Percentiles rank a stretch among this genome's conserved stretches.
phyloP scores from a whole-genome alignment of 73 alveolate species.

The Effrenium voratum region DNA sequence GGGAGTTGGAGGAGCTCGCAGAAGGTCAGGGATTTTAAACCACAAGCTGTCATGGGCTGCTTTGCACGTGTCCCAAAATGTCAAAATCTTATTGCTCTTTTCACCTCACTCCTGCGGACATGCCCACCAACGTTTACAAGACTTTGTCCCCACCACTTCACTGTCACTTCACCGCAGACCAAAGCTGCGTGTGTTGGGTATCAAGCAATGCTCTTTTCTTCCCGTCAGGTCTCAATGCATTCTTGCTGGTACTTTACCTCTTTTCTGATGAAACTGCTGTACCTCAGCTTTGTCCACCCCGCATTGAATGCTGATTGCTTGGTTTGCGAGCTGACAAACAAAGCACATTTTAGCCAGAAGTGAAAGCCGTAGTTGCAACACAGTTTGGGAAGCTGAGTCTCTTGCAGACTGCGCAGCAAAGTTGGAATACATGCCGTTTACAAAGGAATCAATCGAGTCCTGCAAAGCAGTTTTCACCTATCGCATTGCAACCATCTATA shows the following conservation, averaged over 20 bases:
- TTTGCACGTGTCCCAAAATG: too few species aligned
- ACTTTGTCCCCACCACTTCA: slow-evolving; percentile 14
- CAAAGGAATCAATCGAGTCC: background rate
- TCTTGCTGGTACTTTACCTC: slow-evolving; percentile 6
- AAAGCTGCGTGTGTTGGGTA: slow-evolving; percentile 20
- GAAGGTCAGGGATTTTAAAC: too few species aligned
- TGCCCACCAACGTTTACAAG: too few species aligned
- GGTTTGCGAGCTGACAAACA: slow-evolving; percentile 35
- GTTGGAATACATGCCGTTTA: slow-evolving; percentile 17
- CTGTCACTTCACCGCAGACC: slow-evolving; percentile 17
- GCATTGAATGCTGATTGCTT: slow-evolving; percentile 13
- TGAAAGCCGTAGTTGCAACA: background rate
- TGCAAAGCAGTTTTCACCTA: background rate
- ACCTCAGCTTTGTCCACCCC: slow-evolving; percentile 10
- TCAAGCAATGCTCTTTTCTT: slow-evolving; percentile 1
- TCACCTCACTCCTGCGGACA: too few species aligned
- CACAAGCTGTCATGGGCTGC: too few species aligned
- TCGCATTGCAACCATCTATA: too few species aligned
- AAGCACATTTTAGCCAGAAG: slow-evolving; percentile 32
- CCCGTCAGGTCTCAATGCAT: background rate
- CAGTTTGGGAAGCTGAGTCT: background rate
- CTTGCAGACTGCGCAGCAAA: slow-evolving; percentile 11
- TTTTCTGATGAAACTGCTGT: background rate
- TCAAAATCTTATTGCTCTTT: too few species aligned
- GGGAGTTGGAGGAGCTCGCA: background rate